Evolutionary conservation across 768 basidiomycete genomes (phyloP), one percentile per base, ranked within the genome.

Genomic region (Baorangia bicolor): DNA sequence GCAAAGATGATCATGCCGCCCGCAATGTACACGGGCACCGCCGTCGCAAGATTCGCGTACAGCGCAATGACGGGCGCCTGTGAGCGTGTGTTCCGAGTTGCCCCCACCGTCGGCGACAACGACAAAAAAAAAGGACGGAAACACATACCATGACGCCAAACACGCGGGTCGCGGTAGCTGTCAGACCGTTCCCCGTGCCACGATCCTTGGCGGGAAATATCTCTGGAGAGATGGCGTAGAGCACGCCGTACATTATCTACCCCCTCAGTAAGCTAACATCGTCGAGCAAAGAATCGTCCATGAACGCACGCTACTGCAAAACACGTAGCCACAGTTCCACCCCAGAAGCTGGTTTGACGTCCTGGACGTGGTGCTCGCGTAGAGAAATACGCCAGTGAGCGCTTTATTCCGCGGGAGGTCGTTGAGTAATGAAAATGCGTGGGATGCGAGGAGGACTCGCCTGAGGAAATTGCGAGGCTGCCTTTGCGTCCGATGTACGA

Each of bases 321-420:
- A 86, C n/a, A 74, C 77, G 59, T 87, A 88, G 10, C 81, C 87
- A 64, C 88, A 92, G 70, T 91, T 90, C 89, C 89, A 92, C 44
- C 84, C 89, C 25, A 92, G 76, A 39, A 91, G 77, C 27, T 81
- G 77, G 56, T 85, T 77, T 9, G 85, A 88, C 55, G 79, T 84
- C 61, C 82, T 78, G 30, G 89, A 80, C n/a, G 88, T 90, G 42
- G 89, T 91, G 31, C 81, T 85, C 59, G 78, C 84, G 64, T 88
- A 86, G 43, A 93, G 79, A 74, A 91, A 91, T 13, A 77, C 78
- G 16, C 88, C 89, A 12, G 90, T 91, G 63, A 90, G 77, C 67
- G 79, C 83, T 86, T 73, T 66, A 66, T 78, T 77, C 69, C 72
- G 74, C 74, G 64, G 46, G 70, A 57, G 67, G 73, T 78, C 73